These are phyloP conservation scores for Odontarrhena argentea DNA, from an alignment of 345 rosid species.

Conservation along the genomic window DNA sequence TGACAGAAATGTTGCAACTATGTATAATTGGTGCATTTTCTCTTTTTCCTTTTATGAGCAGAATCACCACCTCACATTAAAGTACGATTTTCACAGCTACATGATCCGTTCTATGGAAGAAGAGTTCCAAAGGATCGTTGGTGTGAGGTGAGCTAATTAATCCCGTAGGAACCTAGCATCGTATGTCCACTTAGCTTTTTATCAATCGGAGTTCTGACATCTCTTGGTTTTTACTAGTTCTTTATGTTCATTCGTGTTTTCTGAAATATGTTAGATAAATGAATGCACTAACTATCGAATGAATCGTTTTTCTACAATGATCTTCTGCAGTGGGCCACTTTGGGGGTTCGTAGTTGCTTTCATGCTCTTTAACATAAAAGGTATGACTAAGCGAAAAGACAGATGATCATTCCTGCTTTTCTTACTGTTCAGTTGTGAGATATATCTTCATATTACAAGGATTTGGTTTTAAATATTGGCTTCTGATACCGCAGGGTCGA, in stretches of 20 bases:
- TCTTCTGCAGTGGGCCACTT: conserved; percentile 71
- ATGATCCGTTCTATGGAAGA: conserved; percentile 99
- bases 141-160: conserved; percentile 68
- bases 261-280: background rate
- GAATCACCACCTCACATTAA: conserved; percentile 77
- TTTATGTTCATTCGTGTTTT: background rate
- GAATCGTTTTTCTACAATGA: conserved; percentile 18
- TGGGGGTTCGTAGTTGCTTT: conserved; percentile 98
- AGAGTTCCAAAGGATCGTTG: conserved; percentile 91
- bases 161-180: background rate
- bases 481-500: conserved; percentile 61
- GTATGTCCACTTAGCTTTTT: conserved; percentile 8
- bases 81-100: conserved; percentile 91
- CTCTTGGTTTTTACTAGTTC: background rate
- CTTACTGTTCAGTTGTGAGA: background rate
- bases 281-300: background rate
- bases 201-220: background rate
- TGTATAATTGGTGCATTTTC: background rate
- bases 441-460: background rate
- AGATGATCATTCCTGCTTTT: background rate
- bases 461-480: background rate
- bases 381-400: conserved; percentile 40
- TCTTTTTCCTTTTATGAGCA: conserved; percentile 42
- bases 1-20: conserved; percentile 5
- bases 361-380: conserved; percentile 93